phyloP scores from a whole-genome alignment of 2,329 filamentous ascomycete genomes.

The Bertia moriformis region DNA sequence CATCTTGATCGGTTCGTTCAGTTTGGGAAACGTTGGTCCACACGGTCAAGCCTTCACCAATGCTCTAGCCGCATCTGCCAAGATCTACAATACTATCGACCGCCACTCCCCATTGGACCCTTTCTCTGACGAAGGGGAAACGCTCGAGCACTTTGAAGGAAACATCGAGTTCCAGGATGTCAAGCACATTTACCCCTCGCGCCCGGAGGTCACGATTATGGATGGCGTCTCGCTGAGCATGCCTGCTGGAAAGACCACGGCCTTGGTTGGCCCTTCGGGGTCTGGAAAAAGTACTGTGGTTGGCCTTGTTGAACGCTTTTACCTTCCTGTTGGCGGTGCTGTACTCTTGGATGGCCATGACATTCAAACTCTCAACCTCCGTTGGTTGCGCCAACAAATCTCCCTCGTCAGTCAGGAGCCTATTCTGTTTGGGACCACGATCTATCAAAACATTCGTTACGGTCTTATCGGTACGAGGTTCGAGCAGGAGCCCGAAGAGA shows the following conservation, averaged over 20 bases:
- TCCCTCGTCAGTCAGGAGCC: slow-evolving; percentile 88
- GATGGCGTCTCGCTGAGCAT: slow-evolving; percentile 65
- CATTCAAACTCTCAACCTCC: slow-evolving; percentile 67
- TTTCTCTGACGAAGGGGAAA: slow-evolving; percentile 54
- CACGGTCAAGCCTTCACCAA: slow-evolving; percentile 77
- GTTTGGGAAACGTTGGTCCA: slow-evolving; percentile 73
- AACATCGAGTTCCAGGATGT: slow-evolving; percentile 68
- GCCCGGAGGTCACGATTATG: slow-evolving; percentile 82
- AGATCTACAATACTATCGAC: slow-evolving; percentile 91
- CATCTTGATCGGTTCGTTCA: slow-evolving; percentile 85
- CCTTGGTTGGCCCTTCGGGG: slow-evolving; percentile 83
- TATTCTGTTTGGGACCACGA: slow-evolving; percentile 75
- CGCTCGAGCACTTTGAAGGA: slow-evolving; percentile 59
- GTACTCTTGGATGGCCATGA: slow-evolving; percentile 74
- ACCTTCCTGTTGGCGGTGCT: slow-evolving; percentile 68
- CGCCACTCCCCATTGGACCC: slow-evolving; percentile 73
- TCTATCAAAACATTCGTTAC: slow-evolving; percentile 78
- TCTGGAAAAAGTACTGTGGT: slow-evolving; percentile 92
- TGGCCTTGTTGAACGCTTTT: slow-evolving; percentile 85
- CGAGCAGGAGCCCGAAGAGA: slow-evolving; percentile 54
- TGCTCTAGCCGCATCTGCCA: slow-evolving; percentile 68
- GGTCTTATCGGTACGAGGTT: slow-evolving; percentile 74
- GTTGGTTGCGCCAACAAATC: slow-evolving; percentile 85
- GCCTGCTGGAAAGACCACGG: slow-evolving; percentile 81
- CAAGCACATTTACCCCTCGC: slow-evolving; percentile 87